Conservation (phyloP, 1,139 yeast species). For the Scheffersomyces parashehatae region DNA sequence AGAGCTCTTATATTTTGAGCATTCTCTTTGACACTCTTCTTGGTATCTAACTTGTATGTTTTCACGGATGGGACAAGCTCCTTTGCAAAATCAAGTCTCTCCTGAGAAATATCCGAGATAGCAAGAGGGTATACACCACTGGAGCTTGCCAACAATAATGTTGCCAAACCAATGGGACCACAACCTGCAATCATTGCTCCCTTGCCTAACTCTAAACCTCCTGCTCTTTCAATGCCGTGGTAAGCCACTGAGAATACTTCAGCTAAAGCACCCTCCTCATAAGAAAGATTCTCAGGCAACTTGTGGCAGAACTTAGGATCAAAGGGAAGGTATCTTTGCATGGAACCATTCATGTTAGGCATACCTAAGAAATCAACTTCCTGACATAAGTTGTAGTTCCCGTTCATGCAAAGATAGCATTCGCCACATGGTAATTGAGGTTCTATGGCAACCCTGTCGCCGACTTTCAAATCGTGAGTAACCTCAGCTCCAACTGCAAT, state of each 20-base stretch:
- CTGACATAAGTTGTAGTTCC: conserved; percentile 25
- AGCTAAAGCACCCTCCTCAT: conserved; percentile 33
- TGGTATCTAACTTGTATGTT: conserved; percentile 24
- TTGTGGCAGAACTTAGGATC: conserved; percentile 22
- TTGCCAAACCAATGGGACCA: conserved; percentile 35
- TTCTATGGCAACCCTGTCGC: conserved; percentile 33
- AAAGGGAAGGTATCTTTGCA: conserved; percentile 23
- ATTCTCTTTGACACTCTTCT: conserved; percentile 19
- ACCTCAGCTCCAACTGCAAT: conserved; percentile 30
- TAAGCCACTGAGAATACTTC: conserved; percentile 36
- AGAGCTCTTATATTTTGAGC: conserved; percentile 26
- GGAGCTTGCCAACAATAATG: conserved; percentile 29
- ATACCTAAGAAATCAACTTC: conserved; percentile 25
- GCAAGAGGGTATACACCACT: conserved; percentile 30
- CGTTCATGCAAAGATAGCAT: conserved; percentile 29
- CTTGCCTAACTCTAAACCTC: conserved; percentile 22
- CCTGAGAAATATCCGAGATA: conserved; percentile 30
- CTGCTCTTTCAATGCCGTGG: conserved; percentile 30
- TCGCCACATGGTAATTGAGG: conserved; percentile 29
- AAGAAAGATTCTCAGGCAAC: conserved; percentile 29
- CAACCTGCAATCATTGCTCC: conserved; percentile 31
- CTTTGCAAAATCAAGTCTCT: conserved; percentile 30
- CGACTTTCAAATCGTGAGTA: conserved; percentile 22
- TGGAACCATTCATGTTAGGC: conserved; percentile 25
- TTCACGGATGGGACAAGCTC: conserved; percentile 28